Percentiles rank a stretch among this genome's conserved stretches.
Conservation (phyloP, 2,329 filamentous ascomycete species). For the Annulohypoxylon truncatum region DNA sequence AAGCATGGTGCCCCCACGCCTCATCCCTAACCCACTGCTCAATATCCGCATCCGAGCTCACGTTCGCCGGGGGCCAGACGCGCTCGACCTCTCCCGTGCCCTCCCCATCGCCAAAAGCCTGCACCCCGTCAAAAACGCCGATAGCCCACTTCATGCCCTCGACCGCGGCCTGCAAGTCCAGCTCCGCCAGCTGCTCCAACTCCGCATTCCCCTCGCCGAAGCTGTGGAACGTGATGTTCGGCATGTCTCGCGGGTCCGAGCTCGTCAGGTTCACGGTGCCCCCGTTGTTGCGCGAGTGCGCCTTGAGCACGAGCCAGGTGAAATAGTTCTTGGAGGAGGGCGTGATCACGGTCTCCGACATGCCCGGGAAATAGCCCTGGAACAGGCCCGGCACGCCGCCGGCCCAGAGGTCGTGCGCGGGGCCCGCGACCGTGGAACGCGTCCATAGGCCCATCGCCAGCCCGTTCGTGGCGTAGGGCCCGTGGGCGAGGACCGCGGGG, state of each 20-base stretch:
- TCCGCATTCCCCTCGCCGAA: conserved; percentile 59
- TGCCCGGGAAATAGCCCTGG: conserved; percentile 56
- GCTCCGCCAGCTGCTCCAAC: conserved; percentile 36
- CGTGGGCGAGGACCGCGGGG: conserved; percentile 29
- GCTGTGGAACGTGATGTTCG: conserved; percentile 72
- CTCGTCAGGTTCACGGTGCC: conserved; percentile 72
- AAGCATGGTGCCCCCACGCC: conserved; percentile 48
- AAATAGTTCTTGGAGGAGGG: conserved; percentile 57
- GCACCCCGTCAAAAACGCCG: conserved; percentile 56
- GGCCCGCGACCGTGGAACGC: conserved; percentile 45
- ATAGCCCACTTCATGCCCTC: conserved; percentile 67
- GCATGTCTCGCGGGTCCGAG: conserved; percentile 71
- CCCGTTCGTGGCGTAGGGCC: conserved; percentile 52
- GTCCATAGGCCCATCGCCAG: conserved; percentile 49
- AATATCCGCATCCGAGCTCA: conserved; percentile 39
- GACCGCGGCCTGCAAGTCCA: conserved; percentile 64
- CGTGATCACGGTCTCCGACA: conserved; percentile 48
- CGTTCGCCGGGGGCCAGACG: conserved; percentile 42
- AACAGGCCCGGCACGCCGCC: conserved; percentile 56
- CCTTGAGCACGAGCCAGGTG: conserved; percentile 63
- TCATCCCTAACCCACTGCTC: conserved; percentile 45
- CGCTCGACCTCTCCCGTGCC: conserved; percentile 29
- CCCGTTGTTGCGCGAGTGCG: conserved; percentile 67
- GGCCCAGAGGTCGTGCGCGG: conserved; percentile 52
- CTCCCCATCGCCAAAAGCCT: conserved; percentile 56